Base-by-base conservation (phyloP, 2,329 filamentous ascomycete genomes). In the Zasmidium angulare region DNA sequence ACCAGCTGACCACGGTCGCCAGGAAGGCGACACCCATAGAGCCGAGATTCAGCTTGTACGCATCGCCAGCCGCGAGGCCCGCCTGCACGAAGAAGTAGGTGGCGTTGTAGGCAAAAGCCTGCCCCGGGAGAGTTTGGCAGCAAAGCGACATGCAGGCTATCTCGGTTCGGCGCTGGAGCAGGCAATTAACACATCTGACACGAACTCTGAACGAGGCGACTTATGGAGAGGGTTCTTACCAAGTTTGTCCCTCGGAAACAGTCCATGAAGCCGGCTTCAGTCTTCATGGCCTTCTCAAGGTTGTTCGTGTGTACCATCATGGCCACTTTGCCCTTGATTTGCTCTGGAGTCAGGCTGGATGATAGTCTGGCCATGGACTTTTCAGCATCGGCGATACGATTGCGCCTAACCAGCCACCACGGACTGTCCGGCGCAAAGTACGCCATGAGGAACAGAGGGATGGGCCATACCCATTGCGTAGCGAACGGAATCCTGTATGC, bases 211-310 rank as follows among this genome's bases (percentile, higher is more conserved):
- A n/a, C n/a, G n/a, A n/a, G n/a, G n/a, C n/a, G n/a, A n/a, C n/a
- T n/a, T n/a, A n/a, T n/a, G n/a, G n/a, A n/a, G n/a, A n/a, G n/a
- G n/a, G n/a, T n/a, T n/a, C n/a, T n/a, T n/a, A n/a, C n/a, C n/a
- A n/a, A n/a, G n/a, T n/a, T n/a, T n/a, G n/a, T n/a, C n/a, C n/a
- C n/a, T n/a, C n/a, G n/a, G 74, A 85, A 84, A 66, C 79, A 80
- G 66, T 84, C 81, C 9, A 63, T 63, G 66, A 82, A 83, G 0
- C 67, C 73, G 0, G 77, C 75, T 2, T 77, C 78, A 2, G 77
- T 74, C 60, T 81, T 76, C 59, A 78, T 69, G 53, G 82, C 77
- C 55, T 79, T 74, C 69, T 86, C 84, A 1, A 85, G 72, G 51
- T 79, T 75, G 58, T 86, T 73, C 1, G 75, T 78, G 23, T 73